Base-by-base conservation (phyloP, 1,284 basidiomycete species). In the Pseudozyma thailandica region DNA sequence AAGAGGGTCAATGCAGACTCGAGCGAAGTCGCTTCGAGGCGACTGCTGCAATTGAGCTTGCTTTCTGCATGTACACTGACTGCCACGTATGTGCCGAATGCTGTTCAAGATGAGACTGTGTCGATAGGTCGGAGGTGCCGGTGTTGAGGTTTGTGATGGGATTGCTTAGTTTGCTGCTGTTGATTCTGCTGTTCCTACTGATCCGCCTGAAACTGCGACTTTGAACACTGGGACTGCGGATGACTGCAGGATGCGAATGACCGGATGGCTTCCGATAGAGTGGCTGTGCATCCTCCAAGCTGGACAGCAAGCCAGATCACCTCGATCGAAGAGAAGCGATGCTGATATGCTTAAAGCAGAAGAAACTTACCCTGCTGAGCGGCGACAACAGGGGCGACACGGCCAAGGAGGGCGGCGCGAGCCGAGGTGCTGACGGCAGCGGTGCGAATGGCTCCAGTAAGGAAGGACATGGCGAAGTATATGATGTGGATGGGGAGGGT, bases 391-490 rank as follows among this genome's bases (percentile, higher is more conserved):
- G 71, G 62, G 42, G 58, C 64, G 56, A 53, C 47, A 33, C 61
- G 59, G 31, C 59, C 53, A 48, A 76, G 51, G 25, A 76, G 55
- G 41, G 68, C 49, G 42, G 74, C 72, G 55, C 74, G 64, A 28
- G 69, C 66, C 46, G 74, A 68, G 26, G 68, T 72, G 57, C 74
- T 75, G 66, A 71, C 72, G 54, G 74, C 76, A 41, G 74, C 76
- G 55, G 68, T 62, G 46, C 75, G 72, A 63, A 78, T 72, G 53
- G 75, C 74, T 54, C 77, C 75, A 33, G 77, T 77, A 33, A 78
- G 63, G 72, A 77, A 77, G 30, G 75, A 77, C 75, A 77, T 77
- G 60, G 28, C 41, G 48, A 43, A 35, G 33, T 26, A 38, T 47
- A 23, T 20, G 15, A 41, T 41, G 39, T 10, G 21, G 37, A 38